A percentile compares a stretch with the other conserved stretches of the same genome.
Conservation (phyloP, 2,329 filamentous ascomycete genomes). For the Metarhizium humberi region DNA sequence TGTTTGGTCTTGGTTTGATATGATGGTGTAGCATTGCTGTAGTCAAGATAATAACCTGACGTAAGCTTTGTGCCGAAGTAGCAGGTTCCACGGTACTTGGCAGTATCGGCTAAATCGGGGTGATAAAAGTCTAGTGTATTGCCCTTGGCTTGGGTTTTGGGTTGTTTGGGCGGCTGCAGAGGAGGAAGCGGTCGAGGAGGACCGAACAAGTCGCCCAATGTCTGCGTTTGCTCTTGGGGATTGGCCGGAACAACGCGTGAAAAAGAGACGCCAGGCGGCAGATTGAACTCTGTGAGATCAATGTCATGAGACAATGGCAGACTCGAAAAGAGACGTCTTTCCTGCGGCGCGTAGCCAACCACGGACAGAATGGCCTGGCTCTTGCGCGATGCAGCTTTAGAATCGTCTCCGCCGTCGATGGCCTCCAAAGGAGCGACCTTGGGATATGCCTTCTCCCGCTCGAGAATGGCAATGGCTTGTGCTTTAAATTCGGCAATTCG, state of each 20-base stretch:
- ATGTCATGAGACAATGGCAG: slow-evolving; percentile 37
- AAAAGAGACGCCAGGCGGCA: slow-evolving; percentile 65
- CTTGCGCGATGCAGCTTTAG: slow-evolving; percentile 28
- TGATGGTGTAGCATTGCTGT: slow-evolving; percentile 52
- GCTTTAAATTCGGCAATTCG: slow-evolving; percentile 50
- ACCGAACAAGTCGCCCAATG: slow-evolving; percentile 66
- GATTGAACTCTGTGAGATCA: slow-evolving; percentile 31
- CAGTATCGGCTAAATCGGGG: slow-evolving; percentile 46
- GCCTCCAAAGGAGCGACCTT: slow-evolving; percentile 22
- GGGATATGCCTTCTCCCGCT: slow-evolving; percentile 49
- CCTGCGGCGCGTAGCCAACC: slow-evolving; percentile 62
- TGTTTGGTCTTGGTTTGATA: slow-evolving; percentile 52
- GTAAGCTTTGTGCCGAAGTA: slow-evolving; percentile 60
- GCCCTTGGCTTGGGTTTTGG: slow-evolving; percentile 59
- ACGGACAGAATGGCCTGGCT: slow-evolving; percentile 61
- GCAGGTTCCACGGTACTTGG: slow-evolving; percentile 42
- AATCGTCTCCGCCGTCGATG: slow-evolving; percentile 30
- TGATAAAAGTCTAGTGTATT: slow-evolving; percentile 44
- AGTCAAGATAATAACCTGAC: slow-evolving; percentile 61
- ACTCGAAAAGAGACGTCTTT: slow-evolving; percentile 80
- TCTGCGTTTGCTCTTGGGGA: slow-evolving; percentile 42
- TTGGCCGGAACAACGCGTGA: slow-evolving; percentile 25
- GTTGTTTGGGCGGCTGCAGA: slow-evolving; percentile 61
- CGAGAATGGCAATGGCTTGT: slow-evolving; percentile 52
- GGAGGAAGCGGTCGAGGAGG: slow-evolving; percentile 55